Conservation (phyloP, 176 grass and related monocot genomes). For the Typha latifolia region DNA sequence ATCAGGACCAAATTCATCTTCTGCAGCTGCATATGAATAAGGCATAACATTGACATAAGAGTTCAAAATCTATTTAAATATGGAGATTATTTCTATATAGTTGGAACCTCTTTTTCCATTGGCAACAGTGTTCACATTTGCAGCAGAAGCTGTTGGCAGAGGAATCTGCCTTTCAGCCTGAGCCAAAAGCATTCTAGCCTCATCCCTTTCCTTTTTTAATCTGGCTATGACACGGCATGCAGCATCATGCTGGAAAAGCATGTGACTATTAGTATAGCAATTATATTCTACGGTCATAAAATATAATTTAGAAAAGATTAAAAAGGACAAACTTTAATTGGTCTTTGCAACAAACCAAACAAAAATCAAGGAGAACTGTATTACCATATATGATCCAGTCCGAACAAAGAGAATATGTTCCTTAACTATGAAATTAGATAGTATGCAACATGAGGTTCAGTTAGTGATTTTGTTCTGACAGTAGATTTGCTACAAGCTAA, state of each 20-base stretch:
- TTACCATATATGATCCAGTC: no score
- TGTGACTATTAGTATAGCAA: background rate
- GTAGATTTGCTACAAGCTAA: no score
- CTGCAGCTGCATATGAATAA: constrained; percentile 40
- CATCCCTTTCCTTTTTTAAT: constrained; percentile 99
- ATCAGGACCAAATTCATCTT: constrained; percentile 80
- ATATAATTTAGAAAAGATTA: background rate
- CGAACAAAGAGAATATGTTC: no score
- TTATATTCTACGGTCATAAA: background rate
- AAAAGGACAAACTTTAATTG: no score
- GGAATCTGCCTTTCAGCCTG: constrained; percentile 85
- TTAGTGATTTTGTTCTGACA: no score
- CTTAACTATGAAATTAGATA: no score
- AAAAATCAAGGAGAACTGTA: no score
- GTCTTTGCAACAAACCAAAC: no score
- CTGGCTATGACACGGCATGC: constrained; percentile 98
- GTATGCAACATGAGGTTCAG: no score
- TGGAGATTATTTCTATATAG: constrained; percentile 1
- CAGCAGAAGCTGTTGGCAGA: constrained; percentile 30
- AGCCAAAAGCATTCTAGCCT: constrained; percentile 80
- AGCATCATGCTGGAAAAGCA: constrained; percentile 76
- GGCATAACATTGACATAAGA: constrained; percentile 1
- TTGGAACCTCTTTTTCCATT: constrained; percentile 84
- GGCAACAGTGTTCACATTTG: constrained; percentile 25
- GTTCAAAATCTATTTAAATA: background rate